Conservation (phyloP, 148 eudicot species). For the Spergularia bocconei region DNA sequence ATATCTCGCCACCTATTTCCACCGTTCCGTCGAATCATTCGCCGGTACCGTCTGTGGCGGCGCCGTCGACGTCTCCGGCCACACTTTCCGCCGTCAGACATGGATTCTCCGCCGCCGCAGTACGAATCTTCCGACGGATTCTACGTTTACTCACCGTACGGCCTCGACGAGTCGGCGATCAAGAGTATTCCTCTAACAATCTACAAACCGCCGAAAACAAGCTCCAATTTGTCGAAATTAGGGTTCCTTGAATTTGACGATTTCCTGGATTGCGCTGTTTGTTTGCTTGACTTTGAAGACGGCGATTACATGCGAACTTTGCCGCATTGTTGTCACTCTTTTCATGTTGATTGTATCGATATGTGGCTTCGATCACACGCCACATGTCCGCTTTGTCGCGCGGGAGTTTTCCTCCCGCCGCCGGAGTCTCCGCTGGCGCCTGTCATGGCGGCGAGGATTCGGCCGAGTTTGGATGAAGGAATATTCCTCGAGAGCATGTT, state of each 20-base stretch:
- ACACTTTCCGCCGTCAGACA: conserved; percentile 39
- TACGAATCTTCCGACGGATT: conserved; percentile 43
- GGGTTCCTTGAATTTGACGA: conserved; percentile 20
- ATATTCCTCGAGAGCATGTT: conserved; percentile 44
- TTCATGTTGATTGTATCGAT: conserved; percentile 93
- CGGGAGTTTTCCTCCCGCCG: conserved; percentile 41
- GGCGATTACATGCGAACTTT: conserved; percentile 78
- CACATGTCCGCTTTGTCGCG: conserved; percentile 83
- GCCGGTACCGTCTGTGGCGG: conserved; percentile 32
- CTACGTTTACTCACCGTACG: conserved; percentile 68
- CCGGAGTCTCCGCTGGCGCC: conserved; percentile 60
- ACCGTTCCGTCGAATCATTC: conserved; percentile 46
- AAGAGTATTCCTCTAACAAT: conserved; percentile 70
- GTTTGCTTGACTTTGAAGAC: conserved; percentile 74
- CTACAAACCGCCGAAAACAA: conserved; percentile 31
- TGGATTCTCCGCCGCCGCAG: conserved; percentile 51
- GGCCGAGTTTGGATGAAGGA: conserved; percentile 62
- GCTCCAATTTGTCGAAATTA: conserved; percentile 13
- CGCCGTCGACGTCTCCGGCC: conserved; percentile 32
- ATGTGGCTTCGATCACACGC: conserved; percentile 85
- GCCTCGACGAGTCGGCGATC: conserved; percentile 73
- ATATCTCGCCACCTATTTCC: conserved; percentile 57
- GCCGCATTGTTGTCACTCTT: conserved; percentile 71
- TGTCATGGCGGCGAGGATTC: conserved; percentile 70
- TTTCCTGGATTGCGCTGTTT: conserved; percentile 73